A percentile compares a stretch with the other conserved stretches of the same genome.
Evolutionary conservation across 768 basidiomycete species (phyloP).

Genomic region (Pulveroboletus ravenelii): DNA sequence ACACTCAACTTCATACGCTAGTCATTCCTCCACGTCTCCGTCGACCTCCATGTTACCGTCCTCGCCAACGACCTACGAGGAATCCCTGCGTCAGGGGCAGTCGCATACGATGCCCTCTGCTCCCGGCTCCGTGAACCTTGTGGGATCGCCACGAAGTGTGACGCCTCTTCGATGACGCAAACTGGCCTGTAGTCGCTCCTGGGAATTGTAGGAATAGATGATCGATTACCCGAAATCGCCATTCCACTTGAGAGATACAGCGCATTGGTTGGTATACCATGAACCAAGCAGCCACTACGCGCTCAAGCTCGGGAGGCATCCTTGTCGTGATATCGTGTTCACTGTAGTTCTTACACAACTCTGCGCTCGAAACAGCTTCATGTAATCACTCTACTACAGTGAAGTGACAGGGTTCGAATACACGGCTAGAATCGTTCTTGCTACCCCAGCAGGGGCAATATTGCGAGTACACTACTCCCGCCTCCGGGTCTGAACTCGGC

Average conservation of each 20-base stretch:
- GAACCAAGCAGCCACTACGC: neutral
- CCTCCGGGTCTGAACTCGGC: neutral
- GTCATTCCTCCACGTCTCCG: constrained; percentile 55
- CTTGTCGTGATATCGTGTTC: constrained; percentile 5
- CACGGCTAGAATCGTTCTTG: neutral
- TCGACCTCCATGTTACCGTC: constrained; percentile 52
- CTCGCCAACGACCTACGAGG: constrained; percentile 28
- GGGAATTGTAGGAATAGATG: constrained; percentile 1
- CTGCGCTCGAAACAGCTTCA: constrained; percentile 13
- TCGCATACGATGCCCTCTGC: constrained; percentile 11
- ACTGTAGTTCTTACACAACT: constrained; percentile 9
- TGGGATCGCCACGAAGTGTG: constrained; percentile 19
- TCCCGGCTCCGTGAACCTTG: constrained; percentile 15
- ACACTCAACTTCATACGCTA: constrained; percentile 36
- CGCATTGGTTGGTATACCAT: neutral
- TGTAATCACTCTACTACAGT: constrained; percentile 16
- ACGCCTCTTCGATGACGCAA: constrained; percentile 22
- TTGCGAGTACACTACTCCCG: neutral
- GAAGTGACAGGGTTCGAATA: constrained; percentile 9
- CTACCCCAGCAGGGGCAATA: neutral
- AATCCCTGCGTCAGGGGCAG: constrained; percentile 13
- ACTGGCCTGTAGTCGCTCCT: neutral
- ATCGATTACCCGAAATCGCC: neutral
- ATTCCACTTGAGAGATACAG: neutral
- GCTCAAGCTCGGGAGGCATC: neutral